Evolutionary conservation across 75 land plant genomes (phyloP).

Genomic region (Chamaecyparis obtusa): DNA sequence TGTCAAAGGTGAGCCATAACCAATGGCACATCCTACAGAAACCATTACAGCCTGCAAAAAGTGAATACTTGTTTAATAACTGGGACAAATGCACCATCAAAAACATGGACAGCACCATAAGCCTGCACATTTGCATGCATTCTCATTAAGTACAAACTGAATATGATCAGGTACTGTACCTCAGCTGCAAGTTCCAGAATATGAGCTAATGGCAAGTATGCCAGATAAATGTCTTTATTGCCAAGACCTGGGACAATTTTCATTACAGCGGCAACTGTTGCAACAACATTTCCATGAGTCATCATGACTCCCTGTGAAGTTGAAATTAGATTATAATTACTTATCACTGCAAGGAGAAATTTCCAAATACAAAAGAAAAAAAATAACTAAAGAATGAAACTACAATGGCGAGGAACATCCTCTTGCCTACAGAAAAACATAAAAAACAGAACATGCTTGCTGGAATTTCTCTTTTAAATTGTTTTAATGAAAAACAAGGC

Average conservation of each 20-base stretch:
- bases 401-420: neutral
- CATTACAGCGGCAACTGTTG: slow-evolving; percentile 86
- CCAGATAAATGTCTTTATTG: slow-evolving; percentile 67
- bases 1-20: slow-evolving; percentile 94
- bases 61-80: neutral
- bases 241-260: slow-evolving; percentile 70
- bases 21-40: slow-evolving; percentile 78
- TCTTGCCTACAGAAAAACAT: neutral
- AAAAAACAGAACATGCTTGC: neutral
- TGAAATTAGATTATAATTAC: neutral
- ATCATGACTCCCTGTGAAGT: slow-evolving; percentile 91
- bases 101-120: neutral
- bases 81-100: neutral
- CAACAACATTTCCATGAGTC: slow-evolving; percentile 86
- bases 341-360: neutral
- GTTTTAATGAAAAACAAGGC: neutral
- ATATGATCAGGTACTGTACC: slow-evolving; percentile 32
- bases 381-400: neutral
- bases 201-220: slow-evolving; percentile 94
- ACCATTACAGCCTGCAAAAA: slow-evolving; percentile 52
- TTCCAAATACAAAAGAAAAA: neutral
- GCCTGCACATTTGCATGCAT: neutral
- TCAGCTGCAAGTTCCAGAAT: slow-evolving; percentile 92
- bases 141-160: neutral
- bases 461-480: neutral